These are phyloP conservation scores for Plectranthus barbatus DNA, from an alignment of 257 asterid genomes.

Conservation along the genomic window DNA sequence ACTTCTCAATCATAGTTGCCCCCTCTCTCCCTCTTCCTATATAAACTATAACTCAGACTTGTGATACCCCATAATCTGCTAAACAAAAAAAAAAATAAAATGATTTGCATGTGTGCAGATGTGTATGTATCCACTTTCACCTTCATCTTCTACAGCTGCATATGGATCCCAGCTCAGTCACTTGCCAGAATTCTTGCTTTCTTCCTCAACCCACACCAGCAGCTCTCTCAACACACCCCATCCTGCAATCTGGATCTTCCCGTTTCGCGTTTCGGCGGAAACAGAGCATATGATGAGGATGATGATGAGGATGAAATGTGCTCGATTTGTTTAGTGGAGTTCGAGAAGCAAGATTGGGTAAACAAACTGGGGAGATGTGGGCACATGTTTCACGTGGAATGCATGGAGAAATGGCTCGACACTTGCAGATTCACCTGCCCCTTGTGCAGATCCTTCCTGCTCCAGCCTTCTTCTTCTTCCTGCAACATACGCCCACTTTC, in stretches of 20 bases:
- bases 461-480: conserved; percentile 22
- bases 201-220: conserved; percentile 22
- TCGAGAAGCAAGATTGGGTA: conserved; percentile 37
- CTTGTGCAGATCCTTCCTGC: conserved; percentile 44
- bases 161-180: conserved; percentile 28
- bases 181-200: conserved; percentile 7
- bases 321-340: conserved; percentile 53
- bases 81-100: not conserved
- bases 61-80: too few relatives aligned
- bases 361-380: conserved; percentile 40
- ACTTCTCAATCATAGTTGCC: too few relatives aligned
- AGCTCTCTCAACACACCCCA: not conserved
- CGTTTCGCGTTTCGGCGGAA: conserved; percentile 8
- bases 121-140: conserved; percentile 24
- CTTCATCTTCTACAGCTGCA: conserved; percentile 25
- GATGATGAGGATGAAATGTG: conserved; percentile 26
- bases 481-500: conserved; percentile 11
- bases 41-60: too few relatives aligned
- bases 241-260: conserved; percentile 19
- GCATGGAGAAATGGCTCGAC: conserved; percentile 52
- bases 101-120: conserved; percentile 33
- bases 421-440: conserved; percentile 61
- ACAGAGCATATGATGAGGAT: not conserved
- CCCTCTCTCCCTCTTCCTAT: too few relatives aligned
- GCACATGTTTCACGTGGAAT: conserved; percentile 51